Base-by-base conservation (phyloP, 2,329 filamentous ascomycete species). In the Furcasterigmium furcatum region DNA sequence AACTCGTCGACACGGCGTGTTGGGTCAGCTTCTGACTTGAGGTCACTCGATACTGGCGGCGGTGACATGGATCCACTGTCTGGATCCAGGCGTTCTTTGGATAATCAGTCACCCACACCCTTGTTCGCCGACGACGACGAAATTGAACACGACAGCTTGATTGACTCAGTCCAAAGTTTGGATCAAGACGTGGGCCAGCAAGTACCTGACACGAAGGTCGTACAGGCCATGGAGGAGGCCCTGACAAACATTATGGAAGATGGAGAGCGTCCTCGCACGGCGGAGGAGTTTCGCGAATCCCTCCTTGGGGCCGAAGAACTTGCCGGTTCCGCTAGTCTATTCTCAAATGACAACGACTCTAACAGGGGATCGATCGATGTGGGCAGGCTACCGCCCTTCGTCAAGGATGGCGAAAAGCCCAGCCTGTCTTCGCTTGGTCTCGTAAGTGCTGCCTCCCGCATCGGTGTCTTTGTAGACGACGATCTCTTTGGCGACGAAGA, bases 181-280 rank as follows among this genome's bases (percentile, higher is more conserved):
- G 88, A 91, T 19, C 84, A 85, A 39, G 87, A 90, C 35, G 72
- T 70, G n/a, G 74, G 77, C 9, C 75, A 74, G 47, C 74, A 74
- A 19, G 73, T 73, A 1, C 85, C 87, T 6, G 87, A 96, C 57
- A 87, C 80, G 1, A 80, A 85, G 48, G 86, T 96, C 22, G 91
- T 99, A 6, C 83, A 95, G 66, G 92, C 90, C 4, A 92, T 99
- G 79, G 91, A 97, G 62, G 83, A 88, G 53, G 94, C 91, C 14
- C 74, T 99, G 41, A 95, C 87, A 53, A 88, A 91, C 52, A 99
- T 99, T 51, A 87, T 99, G 73, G 90, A 90, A 54, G 84, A 91
- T 53, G 81, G 87, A 40, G 46, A 49, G 10, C 82, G 74, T 27
- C 77, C 77, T 13, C 70, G 87, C 41, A 81, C 80, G 18, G 76